Evolutionary conservation across 2,329 filamentous ascomycete species (phyloP), one percentile per base, ranked within the genome.

Genomic region (Geosmithia morbida): DNA sequence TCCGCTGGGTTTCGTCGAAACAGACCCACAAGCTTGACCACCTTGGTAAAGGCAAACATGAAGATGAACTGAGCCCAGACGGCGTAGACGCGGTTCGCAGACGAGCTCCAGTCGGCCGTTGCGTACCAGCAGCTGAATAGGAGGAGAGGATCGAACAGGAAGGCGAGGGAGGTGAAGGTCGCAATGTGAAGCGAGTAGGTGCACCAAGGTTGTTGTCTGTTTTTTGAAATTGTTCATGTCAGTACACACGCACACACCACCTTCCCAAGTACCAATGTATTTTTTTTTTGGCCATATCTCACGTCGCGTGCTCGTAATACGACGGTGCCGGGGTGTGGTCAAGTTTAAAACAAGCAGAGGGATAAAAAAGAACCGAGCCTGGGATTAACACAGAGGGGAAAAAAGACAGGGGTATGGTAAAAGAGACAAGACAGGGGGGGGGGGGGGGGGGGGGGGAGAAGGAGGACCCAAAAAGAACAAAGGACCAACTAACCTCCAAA

Each of bases 121-220:
- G 80, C 83, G 66, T 77, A 77, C 69, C 79, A 82, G 56, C 81
- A 81, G 18, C 84, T 71, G 51, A 72, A 75, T 51, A 90, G 71
- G 46, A 92, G 72, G 39, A 87, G 68, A 26, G 82, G 75, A 64
- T 97, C 90, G 55, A 86, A 75, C 44, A 83, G 62, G 52, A 95
- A 80, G 29, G 89, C 87, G 58, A 94, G 81, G 40, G 89, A 92
- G 43, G 87, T 94, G 59, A 96, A 82, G 16, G 90, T 97, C 22
- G 90, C 92, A 59, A 95, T 71, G 66, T 96, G 86, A 51, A 96
- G 80, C 46, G 90, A 87, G 62, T 96, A 97, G 13, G 87, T 85
- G 66, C 84, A 94, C 88, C 89, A 97, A 45, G 79, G 83, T 62
- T 96, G 90, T 59, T 86, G 86, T 57, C 22, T 26, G 8, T 26